Percentiles rank a stretch among this genome's conserved stretches.
Conservation (phyloP, 2,329 filamentous ascomycete species). For the Clonostachys byssicola region DNA sequence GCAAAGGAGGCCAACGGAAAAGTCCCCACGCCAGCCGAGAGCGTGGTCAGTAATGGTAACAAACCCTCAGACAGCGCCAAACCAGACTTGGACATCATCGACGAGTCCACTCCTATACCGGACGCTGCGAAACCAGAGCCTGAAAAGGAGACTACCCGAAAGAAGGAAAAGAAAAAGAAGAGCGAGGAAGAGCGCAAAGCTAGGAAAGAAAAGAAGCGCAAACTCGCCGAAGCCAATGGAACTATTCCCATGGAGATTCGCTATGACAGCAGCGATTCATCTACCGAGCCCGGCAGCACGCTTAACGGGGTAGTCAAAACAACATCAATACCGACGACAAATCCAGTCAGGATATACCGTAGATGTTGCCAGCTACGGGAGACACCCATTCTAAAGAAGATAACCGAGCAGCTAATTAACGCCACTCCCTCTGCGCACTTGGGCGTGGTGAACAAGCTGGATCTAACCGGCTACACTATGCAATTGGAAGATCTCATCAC, state of each 20-base stretch:
- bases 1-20: slow-evolving; percentile 27
- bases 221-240: slow-evolving; percentile 83
- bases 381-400: slow-evolving; percentile 85
- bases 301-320: slow-evolving; percentile 14
- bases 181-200: slow-evolving; percentile 92
- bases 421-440: slow-evolving; percentile 61
- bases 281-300: slow-evolving; percentile 19
- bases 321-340: slow-evolving; percentile 66
- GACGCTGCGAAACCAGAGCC: not conserved
- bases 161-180: slow-evolving; percentile 94
- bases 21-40: not conserved
- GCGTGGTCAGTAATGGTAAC: not conserved
- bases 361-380: slow-evolving; percentile 92
- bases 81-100: not conserved
- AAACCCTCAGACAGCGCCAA: not conserved
- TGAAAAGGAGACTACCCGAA: slow-evolving; percentile 47
- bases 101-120: not conserved
- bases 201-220: slow-evolving; percentile 82
- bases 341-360: slow-evolving; percentile 88
- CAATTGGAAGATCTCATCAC: slow-evolving; percentile 81
- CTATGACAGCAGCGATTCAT: slow-evolving; percentile 63
- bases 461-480: slow-evolving; percentile 81
- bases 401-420: slow-evolving; percentile 81
- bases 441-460: slow-evolving; percentile 77
- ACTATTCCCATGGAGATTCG: slow-evolving; percentile 79